Percentiles rank a stretch among this genome's conserved stretches.
Evolutionary conservation across 345 rosid species (phyloP).

Genomic region (Eucalyptus virginea): DNA sequence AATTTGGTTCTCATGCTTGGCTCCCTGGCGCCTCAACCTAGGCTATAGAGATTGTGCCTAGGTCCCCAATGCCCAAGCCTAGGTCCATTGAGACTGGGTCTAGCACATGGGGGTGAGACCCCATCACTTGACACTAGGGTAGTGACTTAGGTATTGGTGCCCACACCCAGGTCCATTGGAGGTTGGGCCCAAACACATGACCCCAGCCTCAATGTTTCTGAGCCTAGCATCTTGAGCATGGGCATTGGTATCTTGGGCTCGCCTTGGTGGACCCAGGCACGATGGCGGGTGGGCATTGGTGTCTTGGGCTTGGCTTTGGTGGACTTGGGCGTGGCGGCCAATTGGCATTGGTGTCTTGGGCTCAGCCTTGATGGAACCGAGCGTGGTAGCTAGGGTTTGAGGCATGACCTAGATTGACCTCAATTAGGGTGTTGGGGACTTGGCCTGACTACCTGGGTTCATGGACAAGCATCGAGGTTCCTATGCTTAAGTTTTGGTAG

Average conservation of each 20-base stretch:
- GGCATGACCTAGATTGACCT: not conserved
- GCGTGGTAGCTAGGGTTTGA: not conserved
- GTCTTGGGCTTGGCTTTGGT: too few species aligned
- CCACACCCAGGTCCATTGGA: too few species aligned
- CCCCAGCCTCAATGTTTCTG: too few species aligned
- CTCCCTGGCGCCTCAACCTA: not conserved
- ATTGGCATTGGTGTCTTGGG: not conserved
- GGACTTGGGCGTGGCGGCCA: too few species aligned
- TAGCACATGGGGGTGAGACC: not conserved
- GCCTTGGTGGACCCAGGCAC: rapidly evolving
- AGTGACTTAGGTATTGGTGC: not conserved
- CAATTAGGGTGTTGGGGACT: not conserved
- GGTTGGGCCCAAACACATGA: not conserved
- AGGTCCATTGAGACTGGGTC: not conserved
- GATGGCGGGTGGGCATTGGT: too few species aligned
- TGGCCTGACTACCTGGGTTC: not conserved
- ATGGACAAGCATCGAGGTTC: not conserved
- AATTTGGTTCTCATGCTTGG: not conserved
- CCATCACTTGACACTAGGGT: not conserved
- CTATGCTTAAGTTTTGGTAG: not conserved
- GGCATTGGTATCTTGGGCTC: not conserved
- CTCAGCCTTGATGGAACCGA: not conserved
- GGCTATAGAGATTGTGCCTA: not conserved
- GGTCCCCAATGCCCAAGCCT: not conserved
- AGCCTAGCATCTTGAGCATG: not conserved